Conservation (phyloP, 1,284 basidiomycete genomes). For the Apiotrichum domesticum region DNA sequence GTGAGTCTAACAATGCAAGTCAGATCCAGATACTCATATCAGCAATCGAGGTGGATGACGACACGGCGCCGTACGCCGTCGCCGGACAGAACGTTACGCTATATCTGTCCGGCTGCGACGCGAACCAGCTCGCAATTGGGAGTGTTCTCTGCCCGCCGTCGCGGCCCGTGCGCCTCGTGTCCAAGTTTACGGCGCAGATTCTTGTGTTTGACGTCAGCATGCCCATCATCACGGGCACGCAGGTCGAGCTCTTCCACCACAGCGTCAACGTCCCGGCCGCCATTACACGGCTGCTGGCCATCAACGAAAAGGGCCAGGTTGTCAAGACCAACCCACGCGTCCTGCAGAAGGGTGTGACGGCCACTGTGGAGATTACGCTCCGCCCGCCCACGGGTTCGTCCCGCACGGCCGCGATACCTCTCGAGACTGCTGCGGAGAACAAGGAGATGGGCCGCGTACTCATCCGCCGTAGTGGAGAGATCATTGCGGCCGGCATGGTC, state of each 20-base stretch:
- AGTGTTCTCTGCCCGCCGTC: constrained; percentile 76
- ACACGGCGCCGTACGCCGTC: constrained; percentile 74
- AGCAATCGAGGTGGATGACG: constrained; percentile 73
- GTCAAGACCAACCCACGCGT: constrained; percentile 78
- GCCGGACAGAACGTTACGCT: constrained; percentile 85
- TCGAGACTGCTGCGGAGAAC: constrained; percentile 81
- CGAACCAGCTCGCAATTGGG: constrained; percentile 78
- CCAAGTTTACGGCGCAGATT: constrained; percentile 74
- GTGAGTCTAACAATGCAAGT: constrained; percentile 48
- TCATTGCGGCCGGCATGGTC: constrained; percentile 74
- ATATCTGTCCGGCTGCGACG: constrained; percentile 76
- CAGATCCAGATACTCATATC: not conserved
- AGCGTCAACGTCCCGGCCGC: constrained; percentile 85
- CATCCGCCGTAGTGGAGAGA: constrained; percentile 82
- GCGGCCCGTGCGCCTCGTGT: constrained; percentile 65
- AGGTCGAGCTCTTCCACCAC: constrained; percentile 91
- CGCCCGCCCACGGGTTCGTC: constrained; percentile 52
- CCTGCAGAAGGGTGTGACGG: constrained; percentile 72
- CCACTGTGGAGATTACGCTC: constrained; percentile 75
- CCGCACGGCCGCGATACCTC: constrained; percentile 60
- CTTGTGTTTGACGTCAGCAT: constrained; percentile 89
- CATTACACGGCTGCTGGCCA: constrained; percentile 69
- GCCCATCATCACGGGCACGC: constrained; percentile 80
- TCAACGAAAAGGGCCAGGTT: constrained; percentile 72
- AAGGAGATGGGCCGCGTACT: constrained; percentile 95